These are phyloP conservation scores for Candida succiphila DNA, from an alignment of 805 yeast species.

Conservation along the genomic window DNA sequence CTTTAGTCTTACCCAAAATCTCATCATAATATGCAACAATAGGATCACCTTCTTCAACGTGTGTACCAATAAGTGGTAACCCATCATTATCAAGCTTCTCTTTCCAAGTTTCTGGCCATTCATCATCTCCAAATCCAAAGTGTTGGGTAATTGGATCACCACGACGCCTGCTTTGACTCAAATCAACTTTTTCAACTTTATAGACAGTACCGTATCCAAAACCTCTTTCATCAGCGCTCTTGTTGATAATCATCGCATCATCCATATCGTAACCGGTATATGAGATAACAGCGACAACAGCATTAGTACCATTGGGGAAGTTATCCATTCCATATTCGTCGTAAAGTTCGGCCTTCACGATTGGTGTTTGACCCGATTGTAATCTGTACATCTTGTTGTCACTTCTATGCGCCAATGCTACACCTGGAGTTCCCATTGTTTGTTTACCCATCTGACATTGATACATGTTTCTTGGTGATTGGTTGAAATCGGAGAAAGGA, in stretches of 20 bases:
- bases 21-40: constrained; percentile 90
- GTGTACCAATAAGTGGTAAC: constrained; percentile 78
- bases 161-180: constrained; percentile 65
- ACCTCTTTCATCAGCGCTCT: constrained; percentile 96
- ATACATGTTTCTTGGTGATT: constrained; percentile 98
- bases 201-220: constrained; percentile 96
- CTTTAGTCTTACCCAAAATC: constrained; percentile 79
- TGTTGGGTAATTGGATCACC: constrained; percentile 94
- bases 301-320: constrained; percentile 97
- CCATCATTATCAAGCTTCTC: constrained; percentile 88
- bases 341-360: constrained; percentile 85
- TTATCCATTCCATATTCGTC: constrained; percentile 97
- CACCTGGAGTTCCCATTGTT: constrained; percentile 99
- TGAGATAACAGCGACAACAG: constrained; percentile 97
- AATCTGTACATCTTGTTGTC: constrained; percentile 90
- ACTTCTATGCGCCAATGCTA: constrained; percentile 82
- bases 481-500: constrained; percentile 97
- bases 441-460: constrained; percentile 99
- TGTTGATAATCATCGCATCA: constrained; percentile 97
- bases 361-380: constrained; percentile 95
- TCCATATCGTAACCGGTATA: constrained; percentile 99
- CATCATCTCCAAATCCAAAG: constrained; percentile 89
- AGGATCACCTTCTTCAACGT: constrained; percentile 93
- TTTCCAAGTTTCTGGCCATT: constrained; percentile 88
- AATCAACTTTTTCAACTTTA: constrained; percentile 87